Evolutionary conservation across 331 rosid genomes (phyloP), one percentile per base, ranked within the genome.

Genomic region (Phaseolus coccineus): DNA sequence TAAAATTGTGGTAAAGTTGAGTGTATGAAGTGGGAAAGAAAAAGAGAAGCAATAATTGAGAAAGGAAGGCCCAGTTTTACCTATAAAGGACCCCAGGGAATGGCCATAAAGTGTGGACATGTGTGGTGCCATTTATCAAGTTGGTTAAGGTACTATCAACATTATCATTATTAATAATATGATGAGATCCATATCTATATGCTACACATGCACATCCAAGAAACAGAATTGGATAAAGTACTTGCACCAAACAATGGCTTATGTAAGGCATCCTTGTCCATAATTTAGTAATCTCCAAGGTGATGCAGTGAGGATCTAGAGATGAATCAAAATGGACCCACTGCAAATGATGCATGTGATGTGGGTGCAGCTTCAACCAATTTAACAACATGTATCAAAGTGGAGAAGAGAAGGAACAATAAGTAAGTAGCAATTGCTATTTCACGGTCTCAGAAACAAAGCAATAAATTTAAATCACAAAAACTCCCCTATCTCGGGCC

Each of bases 341-440:
- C 85, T 82, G 65, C 51, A 47, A 61, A 76, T 40, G 42, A n/a
- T 87, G 85, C 96, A 91, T 87, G 90, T 84, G 91, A 87, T 81
- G 87, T 86, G 82, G 88, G 91, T 87, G 88, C 87, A 82, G 65
- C 84, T 85, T 89, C 75, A 84, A 81, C 82, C 73, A 50, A 80
- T 77, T 85, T 80, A 74, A 82, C 85, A 83, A 74, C 61, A 83
- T 19, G 5, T 12, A 10, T 46, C 1, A 11, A 10, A 64, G 39
- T 3, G 35, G 3, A 35, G 39, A 35, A 46, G 51, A 46, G 77
- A 24, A 61, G 70, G 65, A 77, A 71, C 9, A 25, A 24, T 52
- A 52, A n/a, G 57, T 5, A 52, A n/a, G 57, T n/a, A 16, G 11
- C 57, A 52, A 52, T 57, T 62, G 25, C 12, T 15, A 13, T 62